Evolutionary conservation across 1,139 yeast genomes (phyloP), one percentile per base, ranked within the genome.

Genomic region (Yamadazyma dushanensis): DNA sequence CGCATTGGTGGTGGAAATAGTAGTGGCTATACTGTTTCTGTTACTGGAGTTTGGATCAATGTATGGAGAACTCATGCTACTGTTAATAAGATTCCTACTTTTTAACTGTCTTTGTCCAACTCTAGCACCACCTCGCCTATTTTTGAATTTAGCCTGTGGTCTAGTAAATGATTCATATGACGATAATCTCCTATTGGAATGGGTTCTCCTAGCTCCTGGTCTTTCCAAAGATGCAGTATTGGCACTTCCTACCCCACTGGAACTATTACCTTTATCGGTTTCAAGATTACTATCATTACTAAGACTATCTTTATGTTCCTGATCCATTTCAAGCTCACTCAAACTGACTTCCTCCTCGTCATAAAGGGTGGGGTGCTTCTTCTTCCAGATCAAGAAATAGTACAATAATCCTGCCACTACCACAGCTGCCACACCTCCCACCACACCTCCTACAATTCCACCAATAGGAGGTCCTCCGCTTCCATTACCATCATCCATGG

Each of bases 1-100:
- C 4, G 94, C 95, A 46, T 84, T 78, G 34, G 73, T 65, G 7
- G 92, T 82, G 36, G 83, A 70, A 19, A 79, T 72, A 4, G 87
- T 73, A 15, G 84, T 76, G 5, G 87, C 82, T 39, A 78, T 60
- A 34, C 71, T 61, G 61, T 73, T 55, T 43, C 75, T 54, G 39
- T 63, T 54, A 39, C 57, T 54, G 22, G 49, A 41, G 33, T 52
- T 51, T 11, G 59, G 51, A 37, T 59, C 61, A 35, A 50, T 37
- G 39, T 60, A 62, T 7, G 60, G 51, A 11, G 43, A 37, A 31
- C 33, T 38, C 11, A 15, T 14, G 9, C 31, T 26, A 19, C 37
- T 34, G 8, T 38, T 40, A 8, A 38, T 39, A 25, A 43, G 39
- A 20, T 41, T 41, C 27, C 40, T 26, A 18, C 41, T 42, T 35